Evolutionary conservation across 2,329 filamentous ascomycete species (phyloP).

Genomic region (Aureobasidium sp.): DNA sequence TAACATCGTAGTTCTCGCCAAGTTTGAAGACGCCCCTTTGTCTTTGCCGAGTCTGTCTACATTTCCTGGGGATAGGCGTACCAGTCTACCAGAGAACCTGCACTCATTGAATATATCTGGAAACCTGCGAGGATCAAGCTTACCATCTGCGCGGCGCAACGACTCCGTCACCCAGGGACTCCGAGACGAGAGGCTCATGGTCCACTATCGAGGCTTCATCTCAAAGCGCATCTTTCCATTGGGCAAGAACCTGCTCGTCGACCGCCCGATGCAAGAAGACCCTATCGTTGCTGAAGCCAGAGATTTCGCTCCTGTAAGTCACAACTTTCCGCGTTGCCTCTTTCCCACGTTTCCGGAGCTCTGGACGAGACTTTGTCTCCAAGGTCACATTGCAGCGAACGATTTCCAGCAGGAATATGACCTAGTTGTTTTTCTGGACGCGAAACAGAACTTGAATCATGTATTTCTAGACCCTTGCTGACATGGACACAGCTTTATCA

Average conservation of each 20-base stretch:
- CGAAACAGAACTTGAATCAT: not conserved
- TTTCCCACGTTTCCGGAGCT: not conserved
- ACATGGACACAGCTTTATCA: conserved; percentile 43
- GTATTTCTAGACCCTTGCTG: not conserved
- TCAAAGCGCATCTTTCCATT: conserved; percentile 18
- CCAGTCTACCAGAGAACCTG: conserved; percentile 17
- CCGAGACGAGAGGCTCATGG: conserved; percentile 19
- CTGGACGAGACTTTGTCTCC: not conserved
- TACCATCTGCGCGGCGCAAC: not conserved
- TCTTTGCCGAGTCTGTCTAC: conserved; percentile 15
- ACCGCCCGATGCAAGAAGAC: conserved; percentile 9
- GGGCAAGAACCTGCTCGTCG: conserved; percentile 5
- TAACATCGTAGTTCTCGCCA: conserved; percentile 44
- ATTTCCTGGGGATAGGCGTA: conserved; percentile 15
- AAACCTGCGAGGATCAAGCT: not conserved
- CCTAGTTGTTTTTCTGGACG: not conserved
- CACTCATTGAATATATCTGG: conserved; percentile 15
- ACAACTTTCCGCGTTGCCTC: not conserved
- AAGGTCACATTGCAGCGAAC: not conserved
- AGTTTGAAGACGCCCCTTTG: conserved; percentile 40
- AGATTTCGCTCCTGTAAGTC: conserved; percentile 45
- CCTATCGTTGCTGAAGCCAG: conserved; percentile 33
- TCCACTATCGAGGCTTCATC: conserved; percentile 19
- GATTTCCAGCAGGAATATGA: too few species aligned
- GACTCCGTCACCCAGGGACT: conserved; percentile 11